phyloP scores from a whole-genome alignment of 495 filamentous ascomycete species.

The Podospora didyma region DNA sequence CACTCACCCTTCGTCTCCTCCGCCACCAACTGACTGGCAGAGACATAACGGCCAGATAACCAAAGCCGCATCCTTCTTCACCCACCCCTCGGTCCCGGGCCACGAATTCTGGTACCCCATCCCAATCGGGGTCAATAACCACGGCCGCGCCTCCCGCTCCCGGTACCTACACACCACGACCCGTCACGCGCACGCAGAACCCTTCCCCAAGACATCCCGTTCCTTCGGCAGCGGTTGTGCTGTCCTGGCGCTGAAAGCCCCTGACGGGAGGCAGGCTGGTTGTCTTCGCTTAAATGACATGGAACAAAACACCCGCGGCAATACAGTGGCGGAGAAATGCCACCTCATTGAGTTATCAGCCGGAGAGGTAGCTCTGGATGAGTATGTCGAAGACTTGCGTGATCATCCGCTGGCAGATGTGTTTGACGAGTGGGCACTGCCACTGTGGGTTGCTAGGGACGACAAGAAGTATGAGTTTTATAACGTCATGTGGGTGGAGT shows the following conservation, averaged over 20 bases:
- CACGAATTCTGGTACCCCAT: constrained; percentile 26
- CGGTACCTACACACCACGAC: constrained; percentile 12
- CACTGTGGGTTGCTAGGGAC: constrained; percentile 4
- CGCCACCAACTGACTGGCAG: constrained; percentile 4
- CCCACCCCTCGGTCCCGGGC: constrained; percentile 1
- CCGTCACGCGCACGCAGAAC: not conserved
- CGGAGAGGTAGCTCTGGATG: constrained; percentile 2
- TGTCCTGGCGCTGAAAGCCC: constrained; percentile 2
- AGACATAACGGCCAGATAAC: not conserved
- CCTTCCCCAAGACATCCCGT: constrained; percentile 1
- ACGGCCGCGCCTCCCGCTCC: constrained; percentile 5
- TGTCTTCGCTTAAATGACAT: constrained; percentile 10
- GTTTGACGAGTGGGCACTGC: constrained; percentile 15
- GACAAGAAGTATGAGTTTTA: constrained; percentile 18
- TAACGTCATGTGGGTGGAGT: constrained; percentile 22
- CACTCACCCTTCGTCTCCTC: not conserved
- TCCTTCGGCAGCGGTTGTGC: constrained; percentile 6
- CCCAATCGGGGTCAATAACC: constrained; percentile 6
- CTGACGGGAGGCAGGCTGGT: constrained; percentile 1
- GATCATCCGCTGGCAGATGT: constrained; percentile 13
- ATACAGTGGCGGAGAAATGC: not conserved
- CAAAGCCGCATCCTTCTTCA: constrained; percentile 12
- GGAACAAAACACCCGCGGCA: not conserved
- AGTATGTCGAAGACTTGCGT: not conserved
- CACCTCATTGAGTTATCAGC: constrained; percentile 14